Evolutionary conservation across 352 stramenopile species (phyloP).

Genomic region (Peronospora tabacina): DNA sequence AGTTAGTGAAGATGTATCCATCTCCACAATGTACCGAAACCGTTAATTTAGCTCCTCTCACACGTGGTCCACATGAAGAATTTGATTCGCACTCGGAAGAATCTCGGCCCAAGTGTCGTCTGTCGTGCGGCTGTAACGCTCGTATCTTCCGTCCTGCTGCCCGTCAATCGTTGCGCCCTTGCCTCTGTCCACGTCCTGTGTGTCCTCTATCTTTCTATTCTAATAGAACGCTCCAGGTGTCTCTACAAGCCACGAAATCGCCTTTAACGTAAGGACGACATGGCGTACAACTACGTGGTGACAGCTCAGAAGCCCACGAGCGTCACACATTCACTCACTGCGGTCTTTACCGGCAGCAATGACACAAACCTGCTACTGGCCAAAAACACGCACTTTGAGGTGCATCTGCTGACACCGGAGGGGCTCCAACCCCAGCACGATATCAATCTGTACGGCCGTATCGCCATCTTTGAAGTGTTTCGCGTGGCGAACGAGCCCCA

Average conservation of each 20-base stretch:
- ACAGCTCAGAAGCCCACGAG: constrained; percentile 90
- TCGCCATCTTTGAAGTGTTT: constrained; percentile 85
- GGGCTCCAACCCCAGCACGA: constrained; percentile 82
- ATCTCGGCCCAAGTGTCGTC: not conserved
- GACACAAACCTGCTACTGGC: constrained; percentile 88
- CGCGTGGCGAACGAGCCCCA: constrained; percentile 58
- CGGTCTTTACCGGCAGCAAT: constrained; percentile 75
- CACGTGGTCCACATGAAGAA: constrained; percentile 5
- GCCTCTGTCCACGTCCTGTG: not conserved
- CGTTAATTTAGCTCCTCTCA: not conserved
- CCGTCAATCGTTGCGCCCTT: not conserved
- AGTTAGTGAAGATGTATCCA: constrained; percentile 1
- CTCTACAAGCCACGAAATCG: constrained; percentile 6
- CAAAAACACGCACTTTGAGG: constrained; percentile 86
- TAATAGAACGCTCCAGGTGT: not conserved
- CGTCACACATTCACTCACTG: constrained; percentile 90
- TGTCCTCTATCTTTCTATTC: constrained; percentile 5
- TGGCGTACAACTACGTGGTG: constrained; percentile 90
- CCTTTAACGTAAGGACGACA: constrained; percentile 7
- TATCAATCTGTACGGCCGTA: constrained; percentile 80
- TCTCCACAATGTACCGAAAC: not conserved
- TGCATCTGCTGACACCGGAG: constrained; percentile 81
- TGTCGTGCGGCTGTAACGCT: not conserved
- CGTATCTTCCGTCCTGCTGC: not conserved
- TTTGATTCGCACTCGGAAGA: constrained; percentile 2